Evolutionary conservation across 192 early-diverging fungal species (phyloP), one percentile per base, ranked within the genome.

Genomic region (Allomyces macrogynus): DNA sequence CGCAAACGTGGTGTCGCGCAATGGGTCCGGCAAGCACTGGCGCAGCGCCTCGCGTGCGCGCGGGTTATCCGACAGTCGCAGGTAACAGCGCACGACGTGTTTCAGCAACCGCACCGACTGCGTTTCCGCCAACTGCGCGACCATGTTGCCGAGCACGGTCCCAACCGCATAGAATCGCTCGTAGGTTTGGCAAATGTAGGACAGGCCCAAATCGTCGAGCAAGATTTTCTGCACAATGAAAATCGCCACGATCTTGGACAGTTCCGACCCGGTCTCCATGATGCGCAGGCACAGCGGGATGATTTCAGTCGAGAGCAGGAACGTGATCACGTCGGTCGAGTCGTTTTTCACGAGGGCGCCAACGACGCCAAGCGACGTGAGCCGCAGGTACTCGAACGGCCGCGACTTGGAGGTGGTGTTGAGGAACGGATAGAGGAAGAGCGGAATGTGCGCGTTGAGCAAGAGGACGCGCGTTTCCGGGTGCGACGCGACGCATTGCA

Each of bases 221-320:
- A 98, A 80, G 26, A 98, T 96, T 67, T 95, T 91, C 74, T 98
- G 93, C 44, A 98, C 92, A 67, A 98, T 95, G 75, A 98, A 96
- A 24, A 94, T 98, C n/a, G 95, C 95, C 43, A 98, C 95, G 27
- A 92, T 94, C 70, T 98, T 98, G 66, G 90, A 93, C 44, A 96
- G 82, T 70, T 98, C 95, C 69, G 83, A 87, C 43, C 95, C 95
- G 66, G 89, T 91, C 70, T 98, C 95, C 91, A 98, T 95, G 68
- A 98, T 98, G 67, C 94, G 86, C n/a, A 98, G 76, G 71, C 93
- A 96, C 22, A 98, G 83, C 1, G 95, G 95, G 67, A 98, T 87
- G 67, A 98, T 96, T 77, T 98, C 95, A 42, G 95, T 96, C 22
- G 88, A 89, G 5, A 98, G 78, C 65, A 98, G 79, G 69, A 96